Base-by-base conservation (phyloP, 148 eudicot genomes). In the Amaranthus hypochondriacus region DNA sequence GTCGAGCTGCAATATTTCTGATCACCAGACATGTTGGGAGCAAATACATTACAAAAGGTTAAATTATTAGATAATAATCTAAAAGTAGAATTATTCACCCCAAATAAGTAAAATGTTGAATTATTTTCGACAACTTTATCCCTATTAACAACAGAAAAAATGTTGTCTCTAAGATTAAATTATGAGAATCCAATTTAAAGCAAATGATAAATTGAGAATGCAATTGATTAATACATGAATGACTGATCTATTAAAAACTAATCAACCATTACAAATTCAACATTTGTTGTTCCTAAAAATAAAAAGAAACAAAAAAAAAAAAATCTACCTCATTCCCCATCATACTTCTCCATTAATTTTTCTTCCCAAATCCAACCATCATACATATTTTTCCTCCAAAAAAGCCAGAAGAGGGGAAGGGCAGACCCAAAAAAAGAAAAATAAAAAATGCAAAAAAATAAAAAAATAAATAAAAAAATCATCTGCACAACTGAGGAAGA, bases 401-500 rank as follows among this genome's bases (percentile, higher is more conserved):
- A 71, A 71, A 72, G 0, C 7, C 49, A 39, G 44, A 18, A 5
- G 1, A 21, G 56, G 56, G 62, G 18, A 69, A 56, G 66, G 62
- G 78, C 58, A 48, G 39, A 15, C 56, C 57, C 56, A 73, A n/a
- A 13, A n/a, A 55, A 73, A 18, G 48, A 39, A 18, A 60, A 75
- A 70, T 2, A 9, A 55, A 28, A 48, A 15, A 42, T 39, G 15
- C 21, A 3, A 50, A 56, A 11, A 6, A 39, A 63, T 14, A n/a
- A 42, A 56, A 42, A 3, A 70, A 15, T 70, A 66, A 52, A 50
- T 9, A 48, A 43, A 39, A 44, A 42, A 6, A 47, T 81, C 75
- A 83, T 83, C 85, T 83, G 60, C 86, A 86, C 78, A 83, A 66
- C 64, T 83, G 86, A 79, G 84, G 83, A 78, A 71, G 77, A 56